phyloP scores from a whole-genome alignment of 2,329 filamentous ascomycete species.

The Gaeumannomyces tritici region DNA sequence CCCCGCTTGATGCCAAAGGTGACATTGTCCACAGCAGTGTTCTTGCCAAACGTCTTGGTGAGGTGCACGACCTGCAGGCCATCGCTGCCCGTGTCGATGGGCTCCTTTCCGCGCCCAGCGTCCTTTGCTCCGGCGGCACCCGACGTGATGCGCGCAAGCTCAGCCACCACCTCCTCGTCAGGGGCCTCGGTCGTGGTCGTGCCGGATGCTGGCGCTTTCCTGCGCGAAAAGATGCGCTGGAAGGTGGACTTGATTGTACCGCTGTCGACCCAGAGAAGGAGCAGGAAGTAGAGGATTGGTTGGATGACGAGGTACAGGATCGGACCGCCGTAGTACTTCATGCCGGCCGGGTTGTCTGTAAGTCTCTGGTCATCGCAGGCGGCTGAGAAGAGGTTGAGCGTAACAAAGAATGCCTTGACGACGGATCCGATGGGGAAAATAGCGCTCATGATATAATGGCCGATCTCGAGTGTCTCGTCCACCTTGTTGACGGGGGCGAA shows the following conservation, averaged over 20 bases:
- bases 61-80: constrained; percentile 73
- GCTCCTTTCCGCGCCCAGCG: not conserved
- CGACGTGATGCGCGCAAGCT: constrained; percentile 50
- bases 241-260: constrained; percentile 53
- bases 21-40: constrained; percentile 78
- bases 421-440: constrained; percentile 72
- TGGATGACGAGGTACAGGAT: constrained; percentile 77
- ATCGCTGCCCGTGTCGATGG: constrained; percentile 25
- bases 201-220: constrained; percentile 6
- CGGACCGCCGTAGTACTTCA: constrained; percentile 71
- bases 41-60: constrained; percentile 67
- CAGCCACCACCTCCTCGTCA: constrained; percentile 49
- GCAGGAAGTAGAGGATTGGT: constrained; percentile 56
- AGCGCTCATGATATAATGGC: constrained; percentile 65
- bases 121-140: too few relatives aligned
- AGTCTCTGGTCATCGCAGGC: constrained; percentile 59
- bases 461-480: constrained; percentile 55
- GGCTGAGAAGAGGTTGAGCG: constrained; percentile 75
- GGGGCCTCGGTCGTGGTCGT: constrained; percentile 6
- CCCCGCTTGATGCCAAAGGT: constrained; percentile 72
- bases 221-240: constrained; percentile 28
- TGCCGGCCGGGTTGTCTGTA: constrained; percentile 57
- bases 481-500: constrained; percentile 63
- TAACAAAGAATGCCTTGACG: constrained; percentile 63
- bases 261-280: constrained; percentile 74